These are phyloP conservation scores for Zalerion maritima DNA, from an alignment of 495 filamentous ascomycete genomes.

Conservation along the genomic window DNA sequence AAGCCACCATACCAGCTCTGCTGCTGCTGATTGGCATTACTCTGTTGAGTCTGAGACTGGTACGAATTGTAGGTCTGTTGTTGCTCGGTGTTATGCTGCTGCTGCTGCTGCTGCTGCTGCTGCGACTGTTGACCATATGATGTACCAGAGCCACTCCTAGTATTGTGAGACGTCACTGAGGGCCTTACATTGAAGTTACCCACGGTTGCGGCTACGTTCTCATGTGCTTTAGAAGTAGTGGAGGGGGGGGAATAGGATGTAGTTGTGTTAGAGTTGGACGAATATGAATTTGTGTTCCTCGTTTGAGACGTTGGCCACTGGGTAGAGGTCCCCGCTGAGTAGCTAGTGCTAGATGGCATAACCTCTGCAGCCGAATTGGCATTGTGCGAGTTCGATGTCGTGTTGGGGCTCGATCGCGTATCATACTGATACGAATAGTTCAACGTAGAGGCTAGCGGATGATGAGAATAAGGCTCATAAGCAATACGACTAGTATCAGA, in stretches of 20 bases:
- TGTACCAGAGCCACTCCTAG: constrained; percentile 10
- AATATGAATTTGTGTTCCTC: constrained; percentile 5
- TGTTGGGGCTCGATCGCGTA: constrained; percentile 11
- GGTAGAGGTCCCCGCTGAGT: constrained; percentile 2
- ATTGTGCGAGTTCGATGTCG: constrained; percentile 11
- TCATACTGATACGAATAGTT: constrained; percentile 10
- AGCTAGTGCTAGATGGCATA: constrained; percentile 4
- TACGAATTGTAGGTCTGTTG: constrained; percentile 15
- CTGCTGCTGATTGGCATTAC: constrained; percentile 10
- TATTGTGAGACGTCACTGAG: constrained; percentile 12
- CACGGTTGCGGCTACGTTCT: constrained; percentile 6
- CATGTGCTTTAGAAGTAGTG: constrained; percentile 10
- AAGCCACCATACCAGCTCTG: no score
- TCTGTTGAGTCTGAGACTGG: constrained; percentile 7
- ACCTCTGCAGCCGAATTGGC: constrained; percentile 8
- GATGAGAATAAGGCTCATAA: constrained; percentile 15
- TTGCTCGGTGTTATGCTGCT: constrained; percentile 6
- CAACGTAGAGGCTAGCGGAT: constrained; percentile 8
- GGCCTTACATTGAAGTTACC: constrained; percentile 6
- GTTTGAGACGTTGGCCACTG: constrained; percentile 15
- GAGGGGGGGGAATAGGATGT: constrained; percentile 9
- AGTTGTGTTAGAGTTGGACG: constrained; percentile 7
- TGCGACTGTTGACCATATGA: constrained; percentile 11
- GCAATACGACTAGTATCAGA: constrained; percentile 10
- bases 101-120: constrained; percentile 3